Evolutionary conservation across 2,329 filamentous ascomycete species (phyloP), one percentile per base, ranked within the genome.

Genomic region (Escovopsis sp.): DNA sequence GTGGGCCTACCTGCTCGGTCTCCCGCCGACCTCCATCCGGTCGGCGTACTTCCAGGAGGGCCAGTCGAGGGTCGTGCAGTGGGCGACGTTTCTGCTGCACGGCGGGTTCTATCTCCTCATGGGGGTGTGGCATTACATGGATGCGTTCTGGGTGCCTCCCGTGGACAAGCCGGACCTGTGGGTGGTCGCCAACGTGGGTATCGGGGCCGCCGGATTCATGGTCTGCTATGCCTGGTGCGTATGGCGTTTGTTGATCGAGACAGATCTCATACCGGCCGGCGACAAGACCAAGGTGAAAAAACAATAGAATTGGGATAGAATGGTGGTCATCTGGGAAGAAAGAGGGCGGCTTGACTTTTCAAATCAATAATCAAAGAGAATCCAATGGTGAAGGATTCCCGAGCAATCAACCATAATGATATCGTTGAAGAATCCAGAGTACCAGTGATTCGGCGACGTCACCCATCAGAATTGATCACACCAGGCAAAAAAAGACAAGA

Each of bases 141-240:
- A 94, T 51, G 72, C 73, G 2, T 77, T 78, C 46, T 63, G 87
- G 1, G 47, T 60, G 9, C 79, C 88, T 12, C 88, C 89, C 4
- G 52, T 65, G 0, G 70, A 73, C 45, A 95, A 94, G 62, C 91
- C 91, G 1, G 91, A 98, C 64, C 65, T 98, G 2, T 98, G 89
- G 89, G 80, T 93, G 3, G 88, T 98, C 3, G 73, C 79, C 11
- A 98, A 98, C 55, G 87, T 91, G 8, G 77, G 86, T 15, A 63
- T 96, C 19, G 91, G 91, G 7, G 85, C 85, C 19, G 80, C 75
- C 4, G 91, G 86, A 0, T 98, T 96, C 58, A 75, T 75, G 0
- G 64, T 94, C 32, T 93, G 87, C 60, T 96, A 95, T 59, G 55
- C 91, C 7, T 98, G 91, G 91, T 95, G 88, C 60, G 61, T 91